These are phyloP conservation scores for Didymella glomerata DNA, from an alignment of 2,329 filamentous ascomycete genomes.

Conservation along the genomic window DNA sequence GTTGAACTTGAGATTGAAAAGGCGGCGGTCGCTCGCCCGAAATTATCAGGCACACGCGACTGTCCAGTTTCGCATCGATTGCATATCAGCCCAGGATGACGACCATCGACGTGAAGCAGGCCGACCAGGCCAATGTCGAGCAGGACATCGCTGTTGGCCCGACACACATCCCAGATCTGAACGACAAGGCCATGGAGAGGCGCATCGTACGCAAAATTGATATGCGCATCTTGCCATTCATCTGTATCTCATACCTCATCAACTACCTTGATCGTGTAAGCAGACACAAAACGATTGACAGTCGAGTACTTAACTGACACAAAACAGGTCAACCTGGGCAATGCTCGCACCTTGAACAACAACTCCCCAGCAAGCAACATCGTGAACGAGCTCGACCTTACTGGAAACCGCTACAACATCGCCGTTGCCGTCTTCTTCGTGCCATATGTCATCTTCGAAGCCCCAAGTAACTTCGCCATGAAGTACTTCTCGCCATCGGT, in stretches of 20 bases:
- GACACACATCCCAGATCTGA: conserved; percentile 27
- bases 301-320: not conserved
- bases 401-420: conserved; percentile 31
- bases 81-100: conserved; percentile 8
- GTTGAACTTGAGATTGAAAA: conserved; percentile 1
- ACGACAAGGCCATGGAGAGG: conserved; percentile 33
- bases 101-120: conserved; percentile 12
- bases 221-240: conserved; percentile 30
- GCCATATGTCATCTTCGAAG: conserved; percentile 67
- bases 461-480: conserved; percentile 63
- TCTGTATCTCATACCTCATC: conserved; percentile 34
- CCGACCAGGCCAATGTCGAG: conserved; percentile 21
- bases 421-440: conserved; percentile 50
- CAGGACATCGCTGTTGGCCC: conserved; percentile 20
- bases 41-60: not conserved
- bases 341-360: conserved; percentile 35
- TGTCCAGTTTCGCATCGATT: not conserved
- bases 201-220: conserved; percentile 35
- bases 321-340: conserved; percentile 32
- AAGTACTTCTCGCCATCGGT: conserved; percentile 47
- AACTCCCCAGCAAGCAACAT: conserved; percentile 29
- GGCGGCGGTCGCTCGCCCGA: conserved; percentile 2
- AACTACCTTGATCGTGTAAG: conserved; percentile 32
- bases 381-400: conserved; percentile 27
- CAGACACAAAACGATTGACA: not conserved